These are phyloP conservation scores for Gyrodon lividus DNA, from an alignment of 768 basidiomycete species.

Conservation along the genomic window DNA sequence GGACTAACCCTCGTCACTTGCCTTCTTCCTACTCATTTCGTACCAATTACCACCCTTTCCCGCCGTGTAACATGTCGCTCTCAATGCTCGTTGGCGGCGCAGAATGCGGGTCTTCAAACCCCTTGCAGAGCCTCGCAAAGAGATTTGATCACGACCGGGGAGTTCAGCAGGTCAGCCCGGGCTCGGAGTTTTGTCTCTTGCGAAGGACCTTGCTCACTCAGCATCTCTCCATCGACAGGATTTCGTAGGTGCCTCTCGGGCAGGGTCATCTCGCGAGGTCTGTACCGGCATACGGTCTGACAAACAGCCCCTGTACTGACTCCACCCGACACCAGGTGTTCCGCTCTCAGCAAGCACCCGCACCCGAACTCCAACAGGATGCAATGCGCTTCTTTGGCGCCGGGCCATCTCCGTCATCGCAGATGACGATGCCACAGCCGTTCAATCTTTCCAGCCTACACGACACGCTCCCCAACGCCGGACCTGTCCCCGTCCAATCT, in stretches of 20 bases:
- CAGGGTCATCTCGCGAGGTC: conserved; percentile 65
- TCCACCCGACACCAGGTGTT: conserved; percentile 45
- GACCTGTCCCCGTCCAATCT: conserved; percentile 11
- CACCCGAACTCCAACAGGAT: conserved; percentile 54
- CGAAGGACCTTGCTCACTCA: background rate
- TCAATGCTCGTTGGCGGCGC: conserved; percentile 71
- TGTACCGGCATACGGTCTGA: conserved; percentile 17
- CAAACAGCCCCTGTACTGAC: background rate
- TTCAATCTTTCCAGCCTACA: conserved; percentile 57
- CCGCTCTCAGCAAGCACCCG: conserved; percentile 48
- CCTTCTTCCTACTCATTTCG: background rate
- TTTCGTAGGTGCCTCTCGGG: conserved; percentile 58
- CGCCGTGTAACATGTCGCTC: conserved; percentile 58
- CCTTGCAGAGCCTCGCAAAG: conserved; percentile 77
- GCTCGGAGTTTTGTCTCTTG: background rate
- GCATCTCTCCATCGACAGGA: conserved; percentile 46
- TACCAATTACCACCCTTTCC: too few species aligned
- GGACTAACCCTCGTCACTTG: too few species aligned
- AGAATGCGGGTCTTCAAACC: conserved; percentile 86
- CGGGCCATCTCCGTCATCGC: conserved; percentile 25
- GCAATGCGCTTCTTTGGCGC: conserved; percentile 67
- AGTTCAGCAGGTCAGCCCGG: conserved; percentile 62
- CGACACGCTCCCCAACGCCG: conserved; percentile 18
- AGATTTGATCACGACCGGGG: conserved; percentile 78
- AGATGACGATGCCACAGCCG: conserved; percentile 37